Evolutionary conservation across 352 stramenopile genomes (phyloP).

Genomic region (Phytopythium ostracodes): DNA sequence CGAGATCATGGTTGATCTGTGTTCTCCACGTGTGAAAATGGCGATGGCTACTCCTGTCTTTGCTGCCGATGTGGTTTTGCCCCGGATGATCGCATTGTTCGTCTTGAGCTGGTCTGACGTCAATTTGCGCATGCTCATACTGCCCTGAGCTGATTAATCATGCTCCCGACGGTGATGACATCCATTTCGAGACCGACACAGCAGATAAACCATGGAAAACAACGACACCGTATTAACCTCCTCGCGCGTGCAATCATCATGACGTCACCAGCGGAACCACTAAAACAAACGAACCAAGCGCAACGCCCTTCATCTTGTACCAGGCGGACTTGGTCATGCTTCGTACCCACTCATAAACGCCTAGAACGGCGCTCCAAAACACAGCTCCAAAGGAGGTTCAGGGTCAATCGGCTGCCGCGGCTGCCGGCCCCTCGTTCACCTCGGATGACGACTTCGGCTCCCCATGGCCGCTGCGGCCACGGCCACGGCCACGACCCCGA

Average conservation of each 20-base stretch:
- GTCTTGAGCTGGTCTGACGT: background rate
- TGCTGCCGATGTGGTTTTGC: background rate
- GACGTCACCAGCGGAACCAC: background rate
- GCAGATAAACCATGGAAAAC: background rate
- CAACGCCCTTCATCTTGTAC: background rate
- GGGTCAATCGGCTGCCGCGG: background rate
- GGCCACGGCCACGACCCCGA: too few relatives aligned
- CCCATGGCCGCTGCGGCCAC: background rate
- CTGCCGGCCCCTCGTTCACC: constrained; percentile 1
- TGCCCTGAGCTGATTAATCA: too few relatives aligned
- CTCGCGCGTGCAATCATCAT: too few relatives aligned
- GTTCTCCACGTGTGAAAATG: constrained; percentile 8
- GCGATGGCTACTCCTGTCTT: constrained; percentile 1
- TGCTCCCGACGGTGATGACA: too few relatives aligned
- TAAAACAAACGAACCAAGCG: background rate
- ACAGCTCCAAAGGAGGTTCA: too few relatives aligned
- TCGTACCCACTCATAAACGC: too few relatives aligned
- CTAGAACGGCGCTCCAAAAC: too few relatives aligned
- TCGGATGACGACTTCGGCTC: constrained; percentile 8
- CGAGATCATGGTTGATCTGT: constrained; percentile 1
- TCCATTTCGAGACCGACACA: too few relatives aligned
- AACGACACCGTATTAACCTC: too few relatives aligned
- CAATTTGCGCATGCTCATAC: too few relatives aligned
- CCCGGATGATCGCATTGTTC: background rate
- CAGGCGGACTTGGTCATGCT: too few relatives aligned